phyloP scores from a whole-genome alignment of 805 yeast species.

The Diddensiella caesifluorescens region DNA sequence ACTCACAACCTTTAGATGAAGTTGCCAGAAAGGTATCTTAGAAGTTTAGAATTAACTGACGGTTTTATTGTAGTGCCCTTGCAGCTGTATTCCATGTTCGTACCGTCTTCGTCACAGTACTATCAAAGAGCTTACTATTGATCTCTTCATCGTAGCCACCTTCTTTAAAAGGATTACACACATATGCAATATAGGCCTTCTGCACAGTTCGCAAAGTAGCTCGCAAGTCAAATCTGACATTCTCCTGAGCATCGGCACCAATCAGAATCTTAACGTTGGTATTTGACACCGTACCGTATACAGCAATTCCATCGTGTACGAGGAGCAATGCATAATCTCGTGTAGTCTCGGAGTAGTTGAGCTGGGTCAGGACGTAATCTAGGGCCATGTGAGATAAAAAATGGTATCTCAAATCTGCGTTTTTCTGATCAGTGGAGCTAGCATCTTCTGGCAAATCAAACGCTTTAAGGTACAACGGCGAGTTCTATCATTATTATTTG shows the following conservation, averaged over 20 bases:
- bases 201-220: constrained; percentile 23
- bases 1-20: background rate
- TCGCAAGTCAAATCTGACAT: constrained; percentile 17
- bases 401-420: constrained; percentile 26
- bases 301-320: constrained; percentile 35
- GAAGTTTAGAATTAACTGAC: too few relatives aligned
- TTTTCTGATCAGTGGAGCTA: constrained; percentile 2
- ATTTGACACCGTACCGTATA: constrained; percentile 33
- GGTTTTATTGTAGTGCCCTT: too few relatives aligned
- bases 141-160: constrained; percentile 18
- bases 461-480: constrained; percentile 23
- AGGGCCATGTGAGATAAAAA: constrained; percentile 35
- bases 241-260: constrained; percentile 29
- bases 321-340: constrained; percentile 25
- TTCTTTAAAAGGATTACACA: constrained; percentile 32
- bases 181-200: constrained; percentile 28
- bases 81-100: constrained; percentile 18
- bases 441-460: constrained; percentile 11
- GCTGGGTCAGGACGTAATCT: constrained; percentile 29
- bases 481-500: constrained; percentile 16
- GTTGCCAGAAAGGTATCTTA: too few relatives aligned
- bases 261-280: constrained; percentile 31
- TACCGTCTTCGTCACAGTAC: constrained; percentile 21
- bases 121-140: constrained; percentile 27
- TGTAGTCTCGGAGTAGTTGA: constrained; percentile 16